phyloP scores from a whole-genome alignment of 1,139 yeast genomes.

The Protomyces inundatus region DNA sequence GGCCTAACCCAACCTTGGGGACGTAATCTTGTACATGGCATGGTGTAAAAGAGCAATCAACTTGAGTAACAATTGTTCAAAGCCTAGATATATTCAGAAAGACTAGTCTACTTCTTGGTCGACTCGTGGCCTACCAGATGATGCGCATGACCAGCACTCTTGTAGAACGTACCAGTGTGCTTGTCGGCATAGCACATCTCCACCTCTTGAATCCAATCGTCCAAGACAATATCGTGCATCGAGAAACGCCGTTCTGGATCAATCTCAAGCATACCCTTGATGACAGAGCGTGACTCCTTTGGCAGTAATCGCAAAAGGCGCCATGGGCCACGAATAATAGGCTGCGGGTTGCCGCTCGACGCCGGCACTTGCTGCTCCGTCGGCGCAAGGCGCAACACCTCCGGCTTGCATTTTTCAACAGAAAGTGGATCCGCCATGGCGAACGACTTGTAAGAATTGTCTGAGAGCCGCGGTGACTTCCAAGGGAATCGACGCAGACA shows the following conservation, averaged over 20 bases:
- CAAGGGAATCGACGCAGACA: constrained; percentile 90
- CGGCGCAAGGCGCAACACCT: constrained; percentile 1
- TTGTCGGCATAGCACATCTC: constrained; percentile 43
- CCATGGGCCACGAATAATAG: constrained; percentile 64
- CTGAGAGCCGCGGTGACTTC: constrained; percentile 88
- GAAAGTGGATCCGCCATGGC: constrained; percentile 41
- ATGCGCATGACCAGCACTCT: constrained; percentile 54
- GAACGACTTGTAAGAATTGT: constrained; percentile 72
- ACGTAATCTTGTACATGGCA: no score
- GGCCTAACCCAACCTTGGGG: no score
- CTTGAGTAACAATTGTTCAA: background rate
- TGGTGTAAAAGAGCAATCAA: no score
- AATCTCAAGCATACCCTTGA: constrained; percentile 65
- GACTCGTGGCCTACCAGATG: constrained; percentile 47
- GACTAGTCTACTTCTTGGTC: background rate
- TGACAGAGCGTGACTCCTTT: constrained; percentile 72
- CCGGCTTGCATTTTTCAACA: background rate
- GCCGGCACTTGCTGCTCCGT: constrained; percentile 9
- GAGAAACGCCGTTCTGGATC: constrained; percentile 67
- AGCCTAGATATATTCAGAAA: background rate
- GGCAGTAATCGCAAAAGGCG: constrained; percentile 81
- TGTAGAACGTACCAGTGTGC: constrained; percentile 43
- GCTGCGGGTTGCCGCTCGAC: constrained; percentile 11
- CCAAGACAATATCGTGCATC: constrained; percentile 59
- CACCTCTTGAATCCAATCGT: constrained; percentile 68